Evolutionary conservation across 2,329 filamentous ascomycete genomes (phyloP).

Genomic region (Penicillium sp.): DNA sequence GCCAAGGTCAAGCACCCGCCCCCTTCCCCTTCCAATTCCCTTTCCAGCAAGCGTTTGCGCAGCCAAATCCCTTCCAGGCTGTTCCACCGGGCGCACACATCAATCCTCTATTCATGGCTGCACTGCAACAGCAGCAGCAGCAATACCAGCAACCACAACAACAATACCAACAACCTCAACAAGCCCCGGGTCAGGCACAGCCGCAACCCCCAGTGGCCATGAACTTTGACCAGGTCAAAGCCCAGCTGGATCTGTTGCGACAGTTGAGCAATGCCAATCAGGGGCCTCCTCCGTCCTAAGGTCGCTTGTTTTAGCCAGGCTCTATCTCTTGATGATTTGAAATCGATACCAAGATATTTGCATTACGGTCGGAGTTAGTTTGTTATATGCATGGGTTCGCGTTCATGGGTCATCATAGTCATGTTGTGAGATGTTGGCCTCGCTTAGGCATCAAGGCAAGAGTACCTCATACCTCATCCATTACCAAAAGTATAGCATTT

Average conservation of each 20-base stretch:
- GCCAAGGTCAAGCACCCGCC: conserved; percentile 28
- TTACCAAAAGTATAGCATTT: conserved; percentile 1
- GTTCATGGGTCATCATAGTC: conserved; percentile 12
- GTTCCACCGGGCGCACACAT: conserved; percentile 53
- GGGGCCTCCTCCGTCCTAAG: conserved; percentile 32
- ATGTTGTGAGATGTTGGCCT: conserved; percentile 3
- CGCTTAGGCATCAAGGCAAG: conserved; percentile 10
- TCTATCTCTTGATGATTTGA: conserved; percentile 15
- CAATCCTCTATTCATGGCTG: conserved; percentile 61
- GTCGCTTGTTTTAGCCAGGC: conserved; percentile 9
- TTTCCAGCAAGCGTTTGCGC: conserved; percentile 42
- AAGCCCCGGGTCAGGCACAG: conserved; percentile 28
- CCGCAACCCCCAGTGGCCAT: conserved; percentile 31
- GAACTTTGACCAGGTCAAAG: conserved; percentile 46
- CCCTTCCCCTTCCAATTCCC: conserved; percentile 45
- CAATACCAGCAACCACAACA: conserved; percentile 35
- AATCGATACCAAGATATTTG: conserved; percentile 23
- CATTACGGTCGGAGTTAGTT: conserved; percentile 25
- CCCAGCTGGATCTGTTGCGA: conserved; percentile 44
- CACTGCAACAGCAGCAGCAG: conserved; percentile 36
- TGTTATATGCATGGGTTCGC: conserved; percentile 12
- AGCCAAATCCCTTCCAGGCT: conserved; percentile 48
- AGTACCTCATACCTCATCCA: conserved; percentile 19
- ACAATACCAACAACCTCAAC: conserved; percentile 30
- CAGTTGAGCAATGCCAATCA: conserved; percentile 40